These are phyloP conservation scores for Arthrobotrys sinensis DNA, from an alignment of 2,329 filamentous ascomycete species.

Conservation along the genomic window DNA sequence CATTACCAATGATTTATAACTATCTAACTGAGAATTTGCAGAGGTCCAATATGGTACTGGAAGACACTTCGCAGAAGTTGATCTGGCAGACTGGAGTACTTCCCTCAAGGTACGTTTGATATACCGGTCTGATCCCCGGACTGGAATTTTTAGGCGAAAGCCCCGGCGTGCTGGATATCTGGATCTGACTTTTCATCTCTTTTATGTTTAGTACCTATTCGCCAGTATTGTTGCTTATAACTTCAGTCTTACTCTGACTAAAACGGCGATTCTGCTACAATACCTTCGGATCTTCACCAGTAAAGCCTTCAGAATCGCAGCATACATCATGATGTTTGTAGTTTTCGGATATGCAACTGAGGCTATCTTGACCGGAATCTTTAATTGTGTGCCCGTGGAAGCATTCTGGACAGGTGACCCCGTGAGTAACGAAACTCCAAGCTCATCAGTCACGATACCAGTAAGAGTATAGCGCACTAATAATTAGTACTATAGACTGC, in stretches of 20 bases:
- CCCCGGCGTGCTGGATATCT: not conserved
- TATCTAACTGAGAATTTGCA: not conserved
- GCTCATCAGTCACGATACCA: too few species aligned
- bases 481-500: constrained; percentile 52
- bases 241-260: constrained; percentile 61
- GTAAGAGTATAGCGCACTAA: not conserved
- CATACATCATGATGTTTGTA: constrained; percentile 63
- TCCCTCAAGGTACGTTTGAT: constrained; percentile 40
- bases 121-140: not conserved
- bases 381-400: constrained; percentile 64
- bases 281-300: constrained; percentile 65
- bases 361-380: constrained; percentile 64
- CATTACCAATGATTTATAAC: not conserved
- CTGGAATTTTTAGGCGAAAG: not conserved
- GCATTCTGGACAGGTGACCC: constrained; percentile 64
- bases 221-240: constrained; percentile 56
- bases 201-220: constrained; percentile 40
- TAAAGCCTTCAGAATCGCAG: constrained; percentile 61
- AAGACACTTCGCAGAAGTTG: constrained; percentile 54
- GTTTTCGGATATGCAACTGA: constrained; percentile 63
- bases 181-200: not conserved
- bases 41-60: constrained; percentile 58
- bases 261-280: constrained; percentile 64
- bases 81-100: constrained; percentile 51
- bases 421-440: constrained; percentile 17